These are phyloP conservation scores for Inonotus hispidus DNA, from an alignment of 1,284 basidiomycete species.

Conservation along the genomic window DNA sequence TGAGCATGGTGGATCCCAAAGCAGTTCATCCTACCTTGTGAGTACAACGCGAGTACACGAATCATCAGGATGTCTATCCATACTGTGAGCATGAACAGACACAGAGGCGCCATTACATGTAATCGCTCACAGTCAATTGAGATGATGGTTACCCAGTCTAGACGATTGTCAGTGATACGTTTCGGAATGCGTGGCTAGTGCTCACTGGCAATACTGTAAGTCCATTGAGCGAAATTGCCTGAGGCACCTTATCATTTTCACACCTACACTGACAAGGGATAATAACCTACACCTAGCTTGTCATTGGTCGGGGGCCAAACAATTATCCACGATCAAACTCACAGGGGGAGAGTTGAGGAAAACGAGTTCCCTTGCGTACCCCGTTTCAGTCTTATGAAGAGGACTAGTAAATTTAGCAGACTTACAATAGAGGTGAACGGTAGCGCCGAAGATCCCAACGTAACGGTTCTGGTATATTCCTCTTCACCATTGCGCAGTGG, in stretches of 20 bases:
- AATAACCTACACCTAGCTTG: not conserved
- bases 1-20: not conserved
- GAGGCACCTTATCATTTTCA: not conserved
- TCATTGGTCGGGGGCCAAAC: not conserved
- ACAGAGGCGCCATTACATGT: not conserved
- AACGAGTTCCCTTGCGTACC: not conserved
- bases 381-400: not conserved
- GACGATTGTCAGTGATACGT: not conserved
- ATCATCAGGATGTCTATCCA: not conserved
- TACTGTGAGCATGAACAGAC: not conserved
- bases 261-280: not conserved
- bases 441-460: not conserved
- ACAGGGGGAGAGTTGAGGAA: not conserved
- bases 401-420: not conserved
- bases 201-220: not conserved
- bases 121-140: not conserved
- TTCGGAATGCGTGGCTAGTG: not conserved
- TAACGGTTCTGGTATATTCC: slow-evolving; percentile 2
- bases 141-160: not conserved
- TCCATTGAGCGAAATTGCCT: slow-evolving; percentile 1
- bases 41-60: not conserved
- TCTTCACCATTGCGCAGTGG: not conserved
- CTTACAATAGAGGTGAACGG: not conserved
- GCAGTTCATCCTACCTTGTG: not conserved
- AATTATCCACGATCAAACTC: not conserved